These are phyloP conservation scores for Botrytis galanthina DNA, from an alignment of 2,329 filamentous ascomycete species.

Conservation along the genomic window DNA sequence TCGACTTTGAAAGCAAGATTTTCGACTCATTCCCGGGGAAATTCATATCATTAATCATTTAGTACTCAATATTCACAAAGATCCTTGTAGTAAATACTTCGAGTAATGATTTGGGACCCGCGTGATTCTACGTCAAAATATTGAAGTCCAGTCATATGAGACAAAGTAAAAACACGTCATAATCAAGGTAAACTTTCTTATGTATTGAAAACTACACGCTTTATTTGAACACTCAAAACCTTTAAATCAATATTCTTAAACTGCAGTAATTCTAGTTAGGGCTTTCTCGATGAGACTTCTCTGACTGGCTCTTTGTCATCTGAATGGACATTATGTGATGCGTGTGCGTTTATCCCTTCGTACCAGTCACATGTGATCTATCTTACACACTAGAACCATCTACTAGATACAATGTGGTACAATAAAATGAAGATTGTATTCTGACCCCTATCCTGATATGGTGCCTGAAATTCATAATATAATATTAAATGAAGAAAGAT, in stretches of 20 bases:
- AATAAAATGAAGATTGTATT: neutral
- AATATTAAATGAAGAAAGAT: neutral
- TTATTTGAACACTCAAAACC: neutral
- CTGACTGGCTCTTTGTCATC: neutral
- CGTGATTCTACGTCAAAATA: neutral
- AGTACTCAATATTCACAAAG: neutral
- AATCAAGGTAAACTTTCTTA: neutral
- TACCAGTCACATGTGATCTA: neutral
- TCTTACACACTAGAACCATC: neutral
- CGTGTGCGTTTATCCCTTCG: neutral
- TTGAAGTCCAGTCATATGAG: neutral
- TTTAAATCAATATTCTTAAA: neutral
- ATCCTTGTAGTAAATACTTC: neutral
- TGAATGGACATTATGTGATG: neutral
- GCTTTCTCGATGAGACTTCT: neutral
- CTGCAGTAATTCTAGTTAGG: neutral
- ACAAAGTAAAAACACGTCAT: neutral
- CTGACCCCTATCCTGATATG: neutral
- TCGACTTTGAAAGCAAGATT: neutral
- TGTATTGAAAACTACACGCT: neutral
- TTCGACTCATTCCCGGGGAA: neutral
- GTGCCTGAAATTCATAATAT: too few species aligned
- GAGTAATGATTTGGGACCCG: neutral
- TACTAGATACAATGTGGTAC: neutral
- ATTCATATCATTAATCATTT: neutral